Percentiles rank a stretch among this genome's conserved stretches.
phyloP scores from a whole-genome alignment of 2,329 filamentous ascomycete species.

The Rutstroemia sp. region DNA sequence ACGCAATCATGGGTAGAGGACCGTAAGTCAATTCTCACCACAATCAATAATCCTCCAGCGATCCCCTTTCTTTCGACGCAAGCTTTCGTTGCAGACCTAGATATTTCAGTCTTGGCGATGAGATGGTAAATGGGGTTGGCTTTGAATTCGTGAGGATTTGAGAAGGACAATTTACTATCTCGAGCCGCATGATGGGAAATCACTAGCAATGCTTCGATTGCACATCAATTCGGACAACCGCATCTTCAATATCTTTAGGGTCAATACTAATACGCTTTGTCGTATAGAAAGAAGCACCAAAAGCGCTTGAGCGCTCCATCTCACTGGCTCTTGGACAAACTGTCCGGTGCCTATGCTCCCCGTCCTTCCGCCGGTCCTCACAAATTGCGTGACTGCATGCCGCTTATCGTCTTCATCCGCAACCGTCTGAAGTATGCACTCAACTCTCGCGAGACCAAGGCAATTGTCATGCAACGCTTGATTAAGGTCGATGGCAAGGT shows the following conservation, averaged over 20 bases:
- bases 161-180: no score
- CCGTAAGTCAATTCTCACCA: conserved; percentile 22
- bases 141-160: not conserved
- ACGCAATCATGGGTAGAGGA: conserved; percentile 43
- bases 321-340: conserved; percentile 99
- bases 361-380: conserved; percentile 79
- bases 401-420: conserved; percentile 96
- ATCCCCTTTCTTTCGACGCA: not conserved
- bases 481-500: conserved; percentile 99
- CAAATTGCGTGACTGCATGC: conserved; percentile 99
- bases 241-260: not conserved
- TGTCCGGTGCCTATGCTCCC: conserved; percentile 81
- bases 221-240: no score
- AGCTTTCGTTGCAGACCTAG: not conserved
- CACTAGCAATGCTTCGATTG: not conserved
- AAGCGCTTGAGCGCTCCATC: conserved; percentile 98
- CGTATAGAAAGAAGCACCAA: conserved; percentile 90
- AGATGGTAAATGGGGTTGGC: not conserved
- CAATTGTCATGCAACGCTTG: conserved; percentile 98
- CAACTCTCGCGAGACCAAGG: conserved; percentile 94
- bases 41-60: not conserved
- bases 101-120: not conserved
- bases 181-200: not conserved
- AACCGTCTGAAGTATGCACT: conserved; percentile 98
- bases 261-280: conserved; percentile 6